These are phyloP conservation scores for Pugionium cornutum DNA, from an alignment of 345 rosid genomes.

Conservation along the genomic window DNA sequence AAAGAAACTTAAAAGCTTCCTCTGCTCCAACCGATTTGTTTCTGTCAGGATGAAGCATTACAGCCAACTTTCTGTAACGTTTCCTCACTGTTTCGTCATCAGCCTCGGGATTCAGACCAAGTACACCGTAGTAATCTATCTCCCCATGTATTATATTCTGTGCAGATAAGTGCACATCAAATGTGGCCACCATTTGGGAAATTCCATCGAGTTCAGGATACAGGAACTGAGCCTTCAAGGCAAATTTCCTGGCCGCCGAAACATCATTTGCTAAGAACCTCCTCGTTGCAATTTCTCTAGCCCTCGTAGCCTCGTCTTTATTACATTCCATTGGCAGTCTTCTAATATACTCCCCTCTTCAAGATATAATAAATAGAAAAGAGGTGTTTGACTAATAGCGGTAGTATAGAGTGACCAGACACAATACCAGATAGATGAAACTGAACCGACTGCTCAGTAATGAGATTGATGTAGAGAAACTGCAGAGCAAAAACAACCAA, in stretches of 20 bases:
- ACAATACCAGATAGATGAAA: not conserved
- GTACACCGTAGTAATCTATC: constrained; percentile 56
- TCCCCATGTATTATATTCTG: constrained; percentile 51
- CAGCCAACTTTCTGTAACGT: constrained; percentile 59
- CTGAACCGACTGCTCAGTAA: not conserved
- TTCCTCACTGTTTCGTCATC: constrained; percentile 58
- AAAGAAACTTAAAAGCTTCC: constrained; percentile 66
- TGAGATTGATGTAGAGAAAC: not conserved
- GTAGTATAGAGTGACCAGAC: not conserved
- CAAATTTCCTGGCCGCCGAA: constrained; percentile 56
- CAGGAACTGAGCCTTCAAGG: constrained; percentile 61
- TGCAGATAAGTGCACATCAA: constrained; percentile 52
- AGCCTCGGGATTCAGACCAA: constrained; percentile 57
- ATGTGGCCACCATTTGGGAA: constrained; percentile 53
- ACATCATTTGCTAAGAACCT: constrained; percentile 52
- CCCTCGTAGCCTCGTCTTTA: constrained; percentile 57
- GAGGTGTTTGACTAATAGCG: not conserved
- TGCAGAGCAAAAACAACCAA: not conserved
- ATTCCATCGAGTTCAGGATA: constrained; percentile 60
- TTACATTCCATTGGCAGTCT: constrained; percentile 51
- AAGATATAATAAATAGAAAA: too few relatives aligned
- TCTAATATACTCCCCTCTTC: not conserved
- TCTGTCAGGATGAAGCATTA: constrained; percentile 68
- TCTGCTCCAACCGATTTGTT: constrained; percentile 68
- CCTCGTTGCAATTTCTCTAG: constrained; percentile 57